Evolutionary conservation across 106 monocot species (phyloP).

Genomic region (Gastrodia elata): DNA sequence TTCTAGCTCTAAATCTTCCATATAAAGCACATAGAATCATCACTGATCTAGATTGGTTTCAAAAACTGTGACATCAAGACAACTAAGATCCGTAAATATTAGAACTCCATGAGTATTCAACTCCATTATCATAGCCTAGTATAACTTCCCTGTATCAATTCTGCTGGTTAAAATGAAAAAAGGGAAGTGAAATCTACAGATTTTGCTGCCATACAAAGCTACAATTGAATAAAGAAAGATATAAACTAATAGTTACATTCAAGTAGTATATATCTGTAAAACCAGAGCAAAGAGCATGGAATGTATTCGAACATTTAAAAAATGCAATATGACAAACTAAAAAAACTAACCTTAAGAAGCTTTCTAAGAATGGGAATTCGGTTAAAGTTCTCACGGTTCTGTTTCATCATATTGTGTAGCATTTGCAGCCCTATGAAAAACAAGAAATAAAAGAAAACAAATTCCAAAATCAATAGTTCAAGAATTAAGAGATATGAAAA

Average conservation of each 20-base stretch:
- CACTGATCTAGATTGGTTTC: background rate
- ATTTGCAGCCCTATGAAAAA: slow-evolving; percentile 69
- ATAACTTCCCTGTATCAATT: background rate
- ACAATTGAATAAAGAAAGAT: background rate
- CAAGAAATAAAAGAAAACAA: slow-evolving; percentile 5
- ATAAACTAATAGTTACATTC: background rate
- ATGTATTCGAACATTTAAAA: background rate
- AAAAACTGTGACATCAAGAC: background rate
- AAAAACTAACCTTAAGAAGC: slow-evolving; percentile 72
- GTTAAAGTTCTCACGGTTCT: slow-evolving; percentile 63
- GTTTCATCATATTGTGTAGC: slow-evolving; percentile 95
- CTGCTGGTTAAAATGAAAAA: background rate
- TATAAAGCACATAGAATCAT: background rate
- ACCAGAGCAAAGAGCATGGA: background rate
- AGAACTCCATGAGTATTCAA: background rate
- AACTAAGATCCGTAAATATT: background rate
- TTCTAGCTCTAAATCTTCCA: background rate
- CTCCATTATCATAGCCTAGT: background rate
- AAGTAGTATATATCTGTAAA: background rate
- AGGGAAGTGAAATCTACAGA: background rate
- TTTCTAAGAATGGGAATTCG: slow-evolving; percentile 82
- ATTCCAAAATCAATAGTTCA: slow-evolving; percentile 12
- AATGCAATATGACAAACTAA: background rate
- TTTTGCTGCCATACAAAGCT: background rate
- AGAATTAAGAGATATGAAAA: slow-evolving; percentile 3